A percentile compares a stretch with the other conserved stretches of the same genome.
These are phyloP conservation scores for Blastobotrys apis DNA, from an alignment of 1,139 yeast genomes.

Conservation along the genomic window DNA sequence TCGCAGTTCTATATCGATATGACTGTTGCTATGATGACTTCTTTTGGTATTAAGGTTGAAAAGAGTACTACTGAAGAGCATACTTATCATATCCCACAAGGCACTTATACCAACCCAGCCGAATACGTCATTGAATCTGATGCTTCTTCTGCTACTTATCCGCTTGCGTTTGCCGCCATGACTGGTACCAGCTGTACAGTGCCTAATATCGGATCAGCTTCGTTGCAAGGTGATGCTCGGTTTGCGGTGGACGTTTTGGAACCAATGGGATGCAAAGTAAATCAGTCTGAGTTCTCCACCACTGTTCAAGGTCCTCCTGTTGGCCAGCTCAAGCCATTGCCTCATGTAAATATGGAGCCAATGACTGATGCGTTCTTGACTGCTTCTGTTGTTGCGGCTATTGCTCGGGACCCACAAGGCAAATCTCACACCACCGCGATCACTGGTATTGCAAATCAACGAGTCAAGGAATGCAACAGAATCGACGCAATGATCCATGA, in stretches of 20 bases:
- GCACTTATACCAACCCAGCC: conserved; percentile 69
- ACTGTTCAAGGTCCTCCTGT: conserved; percentile 85
- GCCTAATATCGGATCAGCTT: conserved; percentile 89
- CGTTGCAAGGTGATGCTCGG: conserved; percentile 95
- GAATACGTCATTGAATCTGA: conserved; percentile 92
- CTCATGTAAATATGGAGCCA: conserved; percentile 93
- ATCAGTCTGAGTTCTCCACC: conserved; percentile 77
- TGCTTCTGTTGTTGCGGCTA: conserved; percentile 94
- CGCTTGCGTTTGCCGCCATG: conserved; percentile 96
- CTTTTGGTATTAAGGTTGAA: conserved; percentile 79
- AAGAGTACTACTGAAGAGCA: conserved; percentile 66
- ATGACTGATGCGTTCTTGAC: conserved; percentile 99
- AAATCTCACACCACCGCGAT: conserved; percentile 57
- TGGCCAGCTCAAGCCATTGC: conserved; percentile 64
- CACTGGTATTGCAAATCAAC: conserved; percentile 94
- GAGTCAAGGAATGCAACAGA: conserved; percentile 96
- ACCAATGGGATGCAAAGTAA: conserved; percentile 94
- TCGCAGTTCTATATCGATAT: conserved; percentile 93
- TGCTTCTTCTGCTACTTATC: conserved; percentile 98
- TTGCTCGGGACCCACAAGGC: conserved; percentile 49
- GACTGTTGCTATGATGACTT: conserved; percentile 94
- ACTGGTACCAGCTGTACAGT: conserved; percentile 90
- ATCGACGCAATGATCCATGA: conserved; percentile 92
- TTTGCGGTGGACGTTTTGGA: conserved; percentile 88
- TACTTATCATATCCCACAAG: conserved; percentile 89